Conservation (phyloP, 2,329 filamentous ascomycete genomes). For the Aspergillus aculeatinus region DNA sequence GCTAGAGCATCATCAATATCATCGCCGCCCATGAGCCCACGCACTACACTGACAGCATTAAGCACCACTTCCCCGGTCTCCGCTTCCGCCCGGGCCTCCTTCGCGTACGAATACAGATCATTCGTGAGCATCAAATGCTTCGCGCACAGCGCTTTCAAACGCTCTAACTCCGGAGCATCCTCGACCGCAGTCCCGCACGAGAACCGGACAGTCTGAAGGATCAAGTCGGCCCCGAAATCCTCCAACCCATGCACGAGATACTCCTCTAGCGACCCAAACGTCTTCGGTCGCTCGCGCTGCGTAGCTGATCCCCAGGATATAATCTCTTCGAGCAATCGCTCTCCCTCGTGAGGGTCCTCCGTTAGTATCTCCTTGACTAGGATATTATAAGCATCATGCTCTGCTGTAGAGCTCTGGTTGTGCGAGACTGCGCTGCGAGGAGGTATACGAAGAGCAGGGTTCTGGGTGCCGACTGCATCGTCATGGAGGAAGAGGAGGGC, state of each 20-base stretch:
- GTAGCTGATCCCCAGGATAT: constrained; percentile 9
- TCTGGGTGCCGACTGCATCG: constrained; percentile 13
- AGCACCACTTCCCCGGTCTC: constrained; percentile 1
- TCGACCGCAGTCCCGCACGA: background rate
- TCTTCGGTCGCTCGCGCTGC: background rate
- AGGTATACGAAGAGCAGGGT: background rate
- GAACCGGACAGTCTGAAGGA: constrained; percentile 14
- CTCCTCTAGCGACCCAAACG: constrained; percentile 3
- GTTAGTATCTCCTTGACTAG: constrained; percentile 7
- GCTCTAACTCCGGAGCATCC: background rate
- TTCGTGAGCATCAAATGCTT: constrained; percentile 17
- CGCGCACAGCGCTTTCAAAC: constrained; percentile 9
- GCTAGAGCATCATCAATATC: background rate
- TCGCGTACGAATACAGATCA: constrained; percentile 19
- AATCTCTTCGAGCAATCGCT: constrained; percentile 8
- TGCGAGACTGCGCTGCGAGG: background rate
- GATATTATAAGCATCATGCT: constrained; percentile 1
- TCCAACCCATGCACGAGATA: constrained; percentile 10
- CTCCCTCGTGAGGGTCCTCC: constrained; percentile 5
- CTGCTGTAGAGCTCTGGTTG: background rate
- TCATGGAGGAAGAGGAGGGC: constrained; percentile 17
- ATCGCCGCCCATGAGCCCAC: constrained; percentile 1
- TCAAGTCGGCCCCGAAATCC: constrained; percentile 10
- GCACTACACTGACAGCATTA: constrained; percentile 15
- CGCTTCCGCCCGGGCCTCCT: constrained; percentile 11